phyloP scores from a whole-genome alignment of 257 asterid species.

The Petunia axillaris region DNA sequence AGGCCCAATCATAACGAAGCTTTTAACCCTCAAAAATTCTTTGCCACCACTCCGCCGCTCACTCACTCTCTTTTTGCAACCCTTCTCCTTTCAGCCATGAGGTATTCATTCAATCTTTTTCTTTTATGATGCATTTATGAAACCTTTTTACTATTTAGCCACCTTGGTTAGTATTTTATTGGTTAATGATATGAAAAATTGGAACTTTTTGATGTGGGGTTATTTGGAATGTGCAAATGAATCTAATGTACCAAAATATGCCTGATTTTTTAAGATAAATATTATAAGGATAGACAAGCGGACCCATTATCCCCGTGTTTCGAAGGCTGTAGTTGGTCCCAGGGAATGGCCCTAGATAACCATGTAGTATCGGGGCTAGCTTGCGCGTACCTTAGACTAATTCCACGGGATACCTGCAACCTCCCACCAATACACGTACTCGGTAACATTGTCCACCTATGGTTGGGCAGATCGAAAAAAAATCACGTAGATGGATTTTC shows the following conservation, averaged over 20 bases:
- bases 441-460: too few species aligned
- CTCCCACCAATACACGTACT: too few species aligned
- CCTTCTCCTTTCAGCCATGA: not conserved
- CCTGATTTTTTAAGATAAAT: not conserved
- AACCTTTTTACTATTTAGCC: not conserved
- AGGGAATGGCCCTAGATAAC: too few species aligned
- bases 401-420: too few species aligned
- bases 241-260: not conserved
- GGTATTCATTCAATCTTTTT: not conserved
- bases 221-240: not conserved
- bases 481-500: too few species aligned
- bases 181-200: not conserved
- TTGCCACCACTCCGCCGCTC: not conserved
- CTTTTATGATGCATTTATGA: not conserved
- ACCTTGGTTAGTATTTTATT: not conserved
- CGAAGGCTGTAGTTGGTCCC: too few species aligned
- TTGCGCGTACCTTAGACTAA: too few species aligned
- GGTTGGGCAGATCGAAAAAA: too few species aligned
- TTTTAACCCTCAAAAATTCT: not conserved
- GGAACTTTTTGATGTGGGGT: conserved; percentile 1
- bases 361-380: too few species aligned
- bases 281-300: too few species aligned
- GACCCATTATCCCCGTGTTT: too few species aligned
- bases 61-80: not conserved
- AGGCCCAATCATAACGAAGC: not conserved